Evolutionary conservation across 495 filamentous ascomycete genomes (phyloP), one percentile per base, ranked within the genome.

Genomic region (Podospora appendiculata): DNA sequence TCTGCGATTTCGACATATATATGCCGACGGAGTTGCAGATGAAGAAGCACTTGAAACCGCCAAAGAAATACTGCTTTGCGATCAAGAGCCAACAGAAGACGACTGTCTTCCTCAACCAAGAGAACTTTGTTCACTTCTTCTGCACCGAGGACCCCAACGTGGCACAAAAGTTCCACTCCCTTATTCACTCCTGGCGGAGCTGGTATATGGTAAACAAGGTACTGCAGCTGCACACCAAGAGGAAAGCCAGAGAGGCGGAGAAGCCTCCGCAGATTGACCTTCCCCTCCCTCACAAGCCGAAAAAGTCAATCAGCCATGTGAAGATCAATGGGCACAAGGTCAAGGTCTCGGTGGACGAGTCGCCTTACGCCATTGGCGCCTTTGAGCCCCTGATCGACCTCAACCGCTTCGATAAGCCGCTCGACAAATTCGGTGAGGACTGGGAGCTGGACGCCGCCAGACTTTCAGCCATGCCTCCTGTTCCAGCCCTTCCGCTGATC

Each of bases 1-100:
- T 98, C 12, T 89, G 90, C 9, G 93, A 96, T 65, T 98, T 92
- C 59, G 93, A 98, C 58, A 87, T 95, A 40, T 96, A 95, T 67
- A 79, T 75, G 8, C 85, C 88, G 9, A 85, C 79, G 4, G 74
- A 82, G 39, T 77, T 79, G 12, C 80, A 86, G 36, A 69, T 81
- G 48, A 67, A 71, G 34, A 79, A 80, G 39, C 79, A 83, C 51
- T 69, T 91, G 51, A 87, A 80, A 56, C 84, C 86, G 1, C 88
- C 88, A 0, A 91, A 89, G 59, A 85, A 83, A 60, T 73, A 84
- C 50, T 95, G 89, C 66, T 91, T 85, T 61, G 91, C 89, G 4
- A 77, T 98, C 57, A 96, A 95, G 65, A 94, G 89, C 55, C 93
- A 96, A 66, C 85, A 97, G 62, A 96, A 94, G 59, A 84, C 85